A percentile compares a stretch with the other conserved stretches of the same genome.
These are phyloP conservation scores for Monosporascus sp. DNA, from an alignment of 2,329 filamentous ascomycete genomes.

Conservation along the genomic window DNA sequence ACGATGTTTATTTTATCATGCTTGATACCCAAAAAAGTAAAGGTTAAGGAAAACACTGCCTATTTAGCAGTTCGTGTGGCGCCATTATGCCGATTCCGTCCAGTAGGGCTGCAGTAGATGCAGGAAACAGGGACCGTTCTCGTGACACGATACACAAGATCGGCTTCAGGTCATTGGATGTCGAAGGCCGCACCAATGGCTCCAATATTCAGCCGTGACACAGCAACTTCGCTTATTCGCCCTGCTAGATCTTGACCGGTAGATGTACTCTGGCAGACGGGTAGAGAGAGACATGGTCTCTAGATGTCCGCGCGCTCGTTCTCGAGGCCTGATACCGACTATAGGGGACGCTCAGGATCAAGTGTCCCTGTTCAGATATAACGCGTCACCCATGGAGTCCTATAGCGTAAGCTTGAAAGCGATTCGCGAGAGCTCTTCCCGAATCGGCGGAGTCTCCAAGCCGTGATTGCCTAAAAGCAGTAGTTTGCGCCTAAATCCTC, in stretches of 20 bases:
- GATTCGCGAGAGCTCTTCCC: too few species aligned
- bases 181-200: neutral
- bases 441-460: too few species aligned
- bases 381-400: too few species aligned
- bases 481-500: too few species aligned
- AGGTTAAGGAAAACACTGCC: neutral
- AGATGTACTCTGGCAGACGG: neutral
- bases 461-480: too few species aligned
- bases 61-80: neutral
- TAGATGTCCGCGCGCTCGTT: neutral
- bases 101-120: neutral
- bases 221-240: conserved; percentile 9
- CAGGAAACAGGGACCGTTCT: neutral
- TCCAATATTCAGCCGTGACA: conserved; percentile 6
- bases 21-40: neutral
- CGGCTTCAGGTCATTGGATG: neutral
- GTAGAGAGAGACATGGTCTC: neutral
- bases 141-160: neutral
- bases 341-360: too few species aligned
- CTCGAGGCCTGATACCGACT: neutral
- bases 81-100: neutral
- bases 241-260: conserved; percentile 3
- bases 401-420: too few species aligned
- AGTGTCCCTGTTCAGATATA: neutral
- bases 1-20: neutral